These are phyloP conservation scores for Parietaria judaica DNA, from an alignment of 306 rosid species.

Conservation along the genomic window DNA sequence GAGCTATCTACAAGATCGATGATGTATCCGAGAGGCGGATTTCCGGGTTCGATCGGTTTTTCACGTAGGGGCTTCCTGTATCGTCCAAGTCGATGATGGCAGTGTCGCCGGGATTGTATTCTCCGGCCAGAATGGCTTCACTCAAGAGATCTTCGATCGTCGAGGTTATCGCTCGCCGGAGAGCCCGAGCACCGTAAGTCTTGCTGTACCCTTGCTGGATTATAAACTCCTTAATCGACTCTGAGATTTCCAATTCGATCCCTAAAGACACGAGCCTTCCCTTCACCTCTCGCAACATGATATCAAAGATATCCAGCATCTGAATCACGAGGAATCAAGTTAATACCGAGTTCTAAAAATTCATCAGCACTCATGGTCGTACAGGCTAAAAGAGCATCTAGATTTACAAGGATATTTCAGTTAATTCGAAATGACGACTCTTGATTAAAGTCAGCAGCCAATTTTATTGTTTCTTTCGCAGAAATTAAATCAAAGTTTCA, in stretches of 20 bases:
- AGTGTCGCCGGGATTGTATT: constrained; percentile 62
- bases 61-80: constrained; percentile 49
- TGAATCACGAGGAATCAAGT: constrained; percentile 15
- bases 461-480: too few relatives aligned
- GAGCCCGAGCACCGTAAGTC: constrained; percentile 73
- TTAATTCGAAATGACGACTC: too few relatives aligned
- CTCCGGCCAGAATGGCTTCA: constrained; percentile 57
- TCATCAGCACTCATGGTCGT: neutral
- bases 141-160: constrained; percentile 66
- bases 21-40: constrained; percentile 43
- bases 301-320: constrained; percentile 64
- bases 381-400: too few relatives aligned
- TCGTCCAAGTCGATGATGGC: constrained; percentile 62
- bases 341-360: neutral
- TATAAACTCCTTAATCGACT: constrained; percentile 51
- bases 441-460: too few relatives aligned
- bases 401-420: too few relatives aligned
- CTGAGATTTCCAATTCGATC: constrained; percentile 57
- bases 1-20: constrained; percentile 16
- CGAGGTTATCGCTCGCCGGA: constrained; percentile 57
- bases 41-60: constrained; percentile 38
- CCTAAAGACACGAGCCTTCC: constrained; percentile 48
- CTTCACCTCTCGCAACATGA: constrained; percentile 64
- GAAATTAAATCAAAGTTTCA: too few relatives aligned
- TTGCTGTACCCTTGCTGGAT: constrained; percentile 61